A percentile compares a stretch with the other conserved stretches of the same genome.
Evolutionary conservation across 441 rosid genomes (phyloP).

Genomic region (Omphalea diandra): DNA sequence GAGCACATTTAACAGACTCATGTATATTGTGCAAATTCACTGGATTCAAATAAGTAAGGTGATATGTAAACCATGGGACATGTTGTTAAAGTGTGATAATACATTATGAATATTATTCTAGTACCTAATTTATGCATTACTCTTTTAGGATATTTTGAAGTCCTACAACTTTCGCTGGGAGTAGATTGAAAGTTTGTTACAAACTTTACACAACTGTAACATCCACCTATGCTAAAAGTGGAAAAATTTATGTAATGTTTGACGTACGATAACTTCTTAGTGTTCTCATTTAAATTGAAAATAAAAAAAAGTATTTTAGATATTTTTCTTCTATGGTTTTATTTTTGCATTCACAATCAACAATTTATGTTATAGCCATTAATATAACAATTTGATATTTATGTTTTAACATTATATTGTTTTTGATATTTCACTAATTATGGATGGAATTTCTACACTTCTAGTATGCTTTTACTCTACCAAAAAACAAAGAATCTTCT

Average conservation of each 20-base stretch:
- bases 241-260: constrained; percentile 94
- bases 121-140: constrained; percentile 25
- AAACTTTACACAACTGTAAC: constrained; percentile 89
- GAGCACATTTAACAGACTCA: constrained; percentile 94
- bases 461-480: background rate
- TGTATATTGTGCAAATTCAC: constrained; percentile 85
- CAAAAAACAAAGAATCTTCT: no score
- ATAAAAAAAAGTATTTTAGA: background rate
- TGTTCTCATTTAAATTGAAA: constrained; percentile 24
- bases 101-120: constrained; percentile 9
- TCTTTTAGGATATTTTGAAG: constrained; percentile 68
- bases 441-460: background rate
- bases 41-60: constrained; percentile 67
- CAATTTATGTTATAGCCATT: background rate
- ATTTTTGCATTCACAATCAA: background rate
- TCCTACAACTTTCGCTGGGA: constrained; percentile 61
- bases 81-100: constrained; percentile 8
- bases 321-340: background rate
- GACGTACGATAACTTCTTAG: constrained; percentile 53
- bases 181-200: constrained; percentile 72
- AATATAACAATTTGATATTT: background rate
- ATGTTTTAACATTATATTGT: background rate
- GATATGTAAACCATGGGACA: constrained; percentile 9
- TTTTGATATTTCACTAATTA: background rate
- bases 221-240: constrained; percentile 89